A percentile compares a stretch with the other conserved stretches of the same genome.
phyloP scores from a whole-genome alignment of 2,329 filamentous ascomycete genomes.

The Penicillium decumbens region DNA sequence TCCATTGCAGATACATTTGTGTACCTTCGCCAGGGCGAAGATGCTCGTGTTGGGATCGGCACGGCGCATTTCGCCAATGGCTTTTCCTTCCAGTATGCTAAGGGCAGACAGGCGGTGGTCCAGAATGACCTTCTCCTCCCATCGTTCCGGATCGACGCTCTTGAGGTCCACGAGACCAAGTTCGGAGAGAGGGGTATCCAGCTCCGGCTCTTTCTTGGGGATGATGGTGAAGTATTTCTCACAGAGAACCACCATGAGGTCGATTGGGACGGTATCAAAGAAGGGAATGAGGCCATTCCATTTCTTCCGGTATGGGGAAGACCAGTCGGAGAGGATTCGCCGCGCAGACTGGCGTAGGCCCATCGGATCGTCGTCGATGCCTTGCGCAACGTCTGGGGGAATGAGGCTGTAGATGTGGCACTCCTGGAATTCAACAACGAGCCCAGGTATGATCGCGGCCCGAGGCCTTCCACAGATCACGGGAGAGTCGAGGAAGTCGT shows the following conservation, averaged over 20 bases:
- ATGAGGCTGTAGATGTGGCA: slow-evolving; percentile 26
- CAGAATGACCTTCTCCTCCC: slow-evolving; percentile 26
- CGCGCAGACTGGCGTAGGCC: slow-evolving; percentile 30
- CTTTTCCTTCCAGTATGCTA: slow-evolving; percentile 33
- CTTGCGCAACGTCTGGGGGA: slow-evolving; percentile 11
- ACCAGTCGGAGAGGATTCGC: slow-evolving; percentile 19
- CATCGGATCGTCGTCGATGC: slow-evolving; percentile 23
- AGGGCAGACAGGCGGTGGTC: slow-evolving; percentile 33
- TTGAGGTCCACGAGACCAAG: slow-evolving; percentile 27
- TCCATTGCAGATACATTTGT: slow-evolving; percentile 36
- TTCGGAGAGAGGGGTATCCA: slow-evolving; percentile 12
- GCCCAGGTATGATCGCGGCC: slow-evolving; percentile 21
- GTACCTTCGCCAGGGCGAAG: slow-evolving; percentile 27
- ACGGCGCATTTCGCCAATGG: slow-evolving; percentile 34
- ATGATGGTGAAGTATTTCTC: slow-evolving; percentile 35
- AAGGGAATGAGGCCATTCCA: slow-evolving; percentile 31
- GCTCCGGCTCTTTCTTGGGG: slow-evolving; percentile 12
- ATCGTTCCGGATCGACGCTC: slow-evolving; percentile 12
- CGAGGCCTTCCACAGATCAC: slow-evolving; percentile 27
- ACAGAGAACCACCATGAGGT: slow-evolving; percentile 30
- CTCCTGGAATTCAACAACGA: slow-evolving; percentile 30
- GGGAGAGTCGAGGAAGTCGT: slow-evolving; percentile 28
- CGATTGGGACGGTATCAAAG: slow-evolving; percentile 27
- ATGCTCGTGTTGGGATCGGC: slow-evolving; percentile 22
- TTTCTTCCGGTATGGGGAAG: slow-evolving; percentile 24